Conservation (phyloP, 768 basidiomycete genomes). For the Clitopilus passeckerianus region DNA sequence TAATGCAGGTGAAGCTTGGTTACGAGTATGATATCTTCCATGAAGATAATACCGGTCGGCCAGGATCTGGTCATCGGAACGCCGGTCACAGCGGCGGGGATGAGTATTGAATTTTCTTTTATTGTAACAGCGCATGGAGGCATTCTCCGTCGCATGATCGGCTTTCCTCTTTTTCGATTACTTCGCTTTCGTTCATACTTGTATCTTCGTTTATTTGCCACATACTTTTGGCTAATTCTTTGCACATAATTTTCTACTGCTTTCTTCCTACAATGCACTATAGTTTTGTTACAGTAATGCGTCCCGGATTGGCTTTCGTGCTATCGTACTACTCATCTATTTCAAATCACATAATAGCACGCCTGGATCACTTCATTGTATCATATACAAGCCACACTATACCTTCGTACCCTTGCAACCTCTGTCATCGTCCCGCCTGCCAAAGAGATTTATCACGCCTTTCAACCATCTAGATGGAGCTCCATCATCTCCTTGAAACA, state of each 20-base stretch:
- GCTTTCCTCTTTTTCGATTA: conserved; percentile 1
- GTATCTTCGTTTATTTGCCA: conserved; percentile 9
- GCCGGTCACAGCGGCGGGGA: conserved; percentile 25
- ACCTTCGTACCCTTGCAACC: neutral
- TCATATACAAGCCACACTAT: neutral
- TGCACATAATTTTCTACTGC: conserved; percentile 11
- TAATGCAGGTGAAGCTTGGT: conserved; percentile 16
- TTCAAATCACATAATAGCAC: neutral
- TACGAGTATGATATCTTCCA: conserved; percentile 32
- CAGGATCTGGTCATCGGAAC: conserved; percentile 37
- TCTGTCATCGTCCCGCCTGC: neutral
- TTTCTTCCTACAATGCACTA: conserved; percentile 7
- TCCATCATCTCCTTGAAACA: neutral
- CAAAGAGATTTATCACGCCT: neutral
- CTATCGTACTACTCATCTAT: conserved; percentile 1
- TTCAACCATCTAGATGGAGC: neutral
- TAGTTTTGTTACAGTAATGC: conserved; percentile 1
- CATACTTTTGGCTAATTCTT: conserved; percentile 9
- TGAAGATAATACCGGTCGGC: conserved; percentile 31
- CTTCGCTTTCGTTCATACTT: conserved; percentile 5
- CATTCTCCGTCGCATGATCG: neutral
- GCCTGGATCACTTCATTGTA: conserved; percentile 1
- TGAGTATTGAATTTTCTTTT: conserved; percentile 14
- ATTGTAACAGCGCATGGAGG: neutral
- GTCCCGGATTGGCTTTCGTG: neutral